These are phyloP conservation scores for Aeschynomene evenia DNA, from an alignment of 306 rosid genomes.

Conservation along the genomic window DNA sequence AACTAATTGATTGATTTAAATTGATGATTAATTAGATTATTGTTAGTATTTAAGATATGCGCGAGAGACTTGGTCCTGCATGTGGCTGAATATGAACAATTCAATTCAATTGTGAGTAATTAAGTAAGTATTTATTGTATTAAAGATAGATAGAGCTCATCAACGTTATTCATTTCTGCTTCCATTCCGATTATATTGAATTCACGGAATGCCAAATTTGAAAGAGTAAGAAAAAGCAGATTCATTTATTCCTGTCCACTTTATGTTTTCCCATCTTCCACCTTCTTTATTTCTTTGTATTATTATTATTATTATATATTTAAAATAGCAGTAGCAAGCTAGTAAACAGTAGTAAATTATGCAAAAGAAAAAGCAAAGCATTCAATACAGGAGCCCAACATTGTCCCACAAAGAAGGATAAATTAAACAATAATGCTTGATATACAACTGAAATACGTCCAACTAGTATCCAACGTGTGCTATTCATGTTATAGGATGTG, in stretches of 20 bases:
- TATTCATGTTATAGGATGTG: too few relatives aligned
- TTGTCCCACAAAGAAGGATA: too few relatives aligned
- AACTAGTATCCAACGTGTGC: too few relatives aligned
- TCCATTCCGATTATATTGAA: background rate
- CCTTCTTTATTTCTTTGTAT: background rate
- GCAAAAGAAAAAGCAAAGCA: too few relatives aligned
- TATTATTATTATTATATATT: background rate
- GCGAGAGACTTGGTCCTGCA: background rate
- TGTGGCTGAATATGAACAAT: conserved; percentile 2
- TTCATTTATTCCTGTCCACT: background rate
- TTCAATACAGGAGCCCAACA: too few relatives aligned
- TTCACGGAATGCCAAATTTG: background rate
- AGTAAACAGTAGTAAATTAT: too few relatives aligned
- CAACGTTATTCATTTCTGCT: background rate
- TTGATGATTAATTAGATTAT: background rate
- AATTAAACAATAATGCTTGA: too few relatives aligned
- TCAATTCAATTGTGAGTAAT: conserved; percentile 1
- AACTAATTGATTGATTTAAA: background rate
- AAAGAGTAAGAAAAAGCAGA: background rate
- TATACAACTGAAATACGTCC: too few relatives aligned
- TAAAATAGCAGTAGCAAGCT: too few relatives aligned
- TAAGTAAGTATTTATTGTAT: too few relatives aligned
- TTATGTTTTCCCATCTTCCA: background rate
- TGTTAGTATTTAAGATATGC: background rate
- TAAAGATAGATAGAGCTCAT: too few relatives aligned